A percentile compares a stretch with the other conserved stretches of the same genome.
These are phyloP conservation scores for Russula vinacea DNA, from an alignment of 768 basidiomycete genomes.

Conservation along the genomic window DNA sequence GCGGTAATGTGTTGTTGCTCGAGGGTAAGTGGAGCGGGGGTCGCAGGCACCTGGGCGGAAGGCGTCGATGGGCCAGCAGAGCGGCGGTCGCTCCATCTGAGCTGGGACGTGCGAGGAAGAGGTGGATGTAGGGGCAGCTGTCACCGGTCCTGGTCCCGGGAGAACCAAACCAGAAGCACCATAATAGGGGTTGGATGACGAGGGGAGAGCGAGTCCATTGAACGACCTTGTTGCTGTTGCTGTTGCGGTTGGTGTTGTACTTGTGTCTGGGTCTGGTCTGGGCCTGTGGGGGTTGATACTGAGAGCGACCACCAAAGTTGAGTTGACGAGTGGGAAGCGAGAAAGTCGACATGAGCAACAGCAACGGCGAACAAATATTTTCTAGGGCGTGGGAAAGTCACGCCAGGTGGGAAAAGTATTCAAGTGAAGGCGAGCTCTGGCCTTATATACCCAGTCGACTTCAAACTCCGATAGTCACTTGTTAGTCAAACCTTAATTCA, in stretches of 20 bases:
- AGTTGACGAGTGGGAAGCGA: conserved; percentile 76
- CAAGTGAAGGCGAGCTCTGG: not conserved
- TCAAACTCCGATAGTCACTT: conserved; percentile 26
- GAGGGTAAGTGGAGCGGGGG: conserved; percentile 71
- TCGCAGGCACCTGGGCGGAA: conserved; percentile 53
- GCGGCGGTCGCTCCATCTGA: conserved; percentile 38
- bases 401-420: conserved; percentile 20
- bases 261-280: conserved; percentile 35
- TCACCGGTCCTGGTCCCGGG: conserved; percentile 54
- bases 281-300: conserved; percentile 38
- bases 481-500: conserved; percentile 27
- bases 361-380: conserved; percentile 17
- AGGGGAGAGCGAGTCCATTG: conserved; percentile 58
- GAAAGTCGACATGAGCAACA: conserved; percentile 46
- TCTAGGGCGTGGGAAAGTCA: conserved; percentile 30
- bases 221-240: conserved; percentile 38
- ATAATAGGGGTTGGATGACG: conserved; percentile 41
- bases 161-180: conserved; percentile 47
- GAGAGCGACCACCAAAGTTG: conserved; percentile 70
- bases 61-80: conserved; percentile 59
- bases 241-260: conserved; percentile 45
- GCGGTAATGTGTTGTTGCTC: conserved; percentile 95
- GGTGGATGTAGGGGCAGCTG: conserved; percentile 36
- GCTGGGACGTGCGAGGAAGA: conserved; percentile 31
- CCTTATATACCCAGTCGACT: conserved; percentile 25